Base-by-base conservation (phyloP, 345 rosid genomes). In the Lenwebbia sp. region DNA sequence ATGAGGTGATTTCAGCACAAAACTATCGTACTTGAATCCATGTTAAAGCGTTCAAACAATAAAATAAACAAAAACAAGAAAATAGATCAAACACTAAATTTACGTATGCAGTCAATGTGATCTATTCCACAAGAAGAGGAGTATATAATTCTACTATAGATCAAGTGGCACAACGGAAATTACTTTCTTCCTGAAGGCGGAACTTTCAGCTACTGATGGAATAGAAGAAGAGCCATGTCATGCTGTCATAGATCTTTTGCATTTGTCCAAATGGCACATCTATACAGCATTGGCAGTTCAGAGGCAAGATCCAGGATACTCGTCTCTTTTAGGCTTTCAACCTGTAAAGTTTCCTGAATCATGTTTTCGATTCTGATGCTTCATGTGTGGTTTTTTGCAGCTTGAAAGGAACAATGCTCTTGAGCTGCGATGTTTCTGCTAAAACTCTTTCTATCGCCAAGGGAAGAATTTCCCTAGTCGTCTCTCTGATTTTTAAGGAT, bases 251-350 rank as follows among this genome's bases (percentile, higher is more conserved):
- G 94, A 92, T 87, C 86, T 96, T 21, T 21, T 93, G 97, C 88
- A 44, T 92, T 25, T 86, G 92, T 87, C 91, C 92, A 13, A 86
- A 88, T 54, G 85, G 88, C 58, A 86, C 91, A 55, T 86, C 91
- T 86, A 92, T 94, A 84, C 6, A 22, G 98, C 96, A 30, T 97
- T 92, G 53, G 91, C 97, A 85, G 83, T 94, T 89, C 98, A 97
- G 87, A 92, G 98, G 99, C 83, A 90, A 90, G 90, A 81, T n/a
- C 81, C 58, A 23, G 74, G 40, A 82, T 65, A 10, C 33, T 55
- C 83, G 33, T 28, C 70, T 41, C 78, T 30, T 60, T 83, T 49
- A 50, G 83, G n/a, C 23, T 37, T 51, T 28, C 23, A 44, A 58
- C 53, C 28, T 84, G 21, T 44, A 40, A 25, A 15, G 21, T 47